Conservation (phyloP, 2,329 filamentous ascomycete genomes). For the Pseudopyrenochaeta lycopersici region DNA sequence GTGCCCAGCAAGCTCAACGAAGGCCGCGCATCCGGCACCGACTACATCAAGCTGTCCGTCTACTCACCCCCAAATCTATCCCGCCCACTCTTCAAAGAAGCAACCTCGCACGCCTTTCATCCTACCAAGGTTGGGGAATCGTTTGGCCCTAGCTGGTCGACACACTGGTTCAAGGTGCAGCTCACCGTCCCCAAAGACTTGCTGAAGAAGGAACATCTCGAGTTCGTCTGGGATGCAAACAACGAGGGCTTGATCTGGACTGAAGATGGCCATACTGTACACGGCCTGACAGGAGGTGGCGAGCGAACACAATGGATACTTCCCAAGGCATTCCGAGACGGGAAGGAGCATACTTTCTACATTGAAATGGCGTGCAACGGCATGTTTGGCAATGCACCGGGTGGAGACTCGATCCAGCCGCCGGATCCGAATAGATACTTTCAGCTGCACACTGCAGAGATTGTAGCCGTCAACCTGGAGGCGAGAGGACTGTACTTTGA, state of each 20-base stretch:
- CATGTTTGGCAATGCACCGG: conserved; percentile 94
- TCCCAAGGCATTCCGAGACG: conserved; percentile 81
- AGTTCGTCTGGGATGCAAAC: conserved; percentile 95
- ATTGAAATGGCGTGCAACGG: conserved; percentile 98
- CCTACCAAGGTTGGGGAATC: conserved; percentile 77
- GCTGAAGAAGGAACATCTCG: conserved; percentile 79
- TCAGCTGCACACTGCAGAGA: conserved; percentile 77
- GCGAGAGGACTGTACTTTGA: conserved; percentile 87
- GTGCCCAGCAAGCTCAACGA: conserved; percentile 73
- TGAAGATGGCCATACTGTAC: conserved; percentile 85
- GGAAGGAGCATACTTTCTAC: conserved; percentile 87
- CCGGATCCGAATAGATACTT: conserved; percentile 87
- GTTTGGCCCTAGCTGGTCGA: conserved; percentile 96
- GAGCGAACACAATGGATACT: conserved; percentile 93
- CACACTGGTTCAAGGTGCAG: conserved; percentile 93
- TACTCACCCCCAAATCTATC: conserved; percentile 83
- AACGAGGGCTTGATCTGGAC: conserved; percentile 97
- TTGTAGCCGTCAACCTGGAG: conserved; percentile 87
- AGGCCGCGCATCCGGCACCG: conserved; percentile 70
- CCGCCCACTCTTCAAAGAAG: conserved; percentile 87
- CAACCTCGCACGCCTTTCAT: conserved; percentile 77
- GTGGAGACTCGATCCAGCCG: conserved; percentile 86
- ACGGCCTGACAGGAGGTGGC: conserved; percentile 88
- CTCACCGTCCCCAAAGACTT: conserved; percentile 80
- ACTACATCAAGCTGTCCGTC: conserved; percentile 83